Conservation (phyloP, 306 rosid species). For the Prunus davidiana region DNA sequence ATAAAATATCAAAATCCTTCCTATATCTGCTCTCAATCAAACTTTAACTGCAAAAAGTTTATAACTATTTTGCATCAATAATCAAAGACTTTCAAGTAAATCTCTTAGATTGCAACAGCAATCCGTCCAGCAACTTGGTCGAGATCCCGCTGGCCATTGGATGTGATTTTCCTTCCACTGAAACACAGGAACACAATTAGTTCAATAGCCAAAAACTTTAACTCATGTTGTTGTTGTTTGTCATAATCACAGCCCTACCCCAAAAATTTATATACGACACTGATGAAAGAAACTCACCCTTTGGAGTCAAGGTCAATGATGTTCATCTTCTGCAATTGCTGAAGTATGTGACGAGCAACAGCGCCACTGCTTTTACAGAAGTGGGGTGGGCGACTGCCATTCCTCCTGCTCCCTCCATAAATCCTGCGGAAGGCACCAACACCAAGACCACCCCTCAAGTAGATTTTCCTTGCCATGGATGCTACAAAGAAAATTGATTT, state of each 20-base stretch:
- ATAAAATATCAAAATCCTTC: conserved; percentile 2
- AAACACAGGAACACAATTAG: not conserved
- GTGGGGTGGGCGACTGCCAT: conserved; percentile 79
- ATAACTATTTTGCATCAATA: not conserved
- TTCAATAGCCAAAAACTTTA: not conserved
- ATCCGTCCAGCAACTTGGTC: conserved; percentile 57
- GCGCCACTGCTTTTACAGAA: conserved; percentile 75
- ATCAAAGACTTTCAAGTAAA: not conserved
- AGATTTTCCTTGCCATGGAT: conserved; percentile 79
- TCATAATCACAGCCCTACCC: not conserved
- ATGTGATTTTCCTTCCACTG: conserved; percentile 45
- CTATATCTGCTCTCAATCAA: conserved; percentile 5
- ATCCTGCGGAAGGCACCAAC: conserved; percentile 71
- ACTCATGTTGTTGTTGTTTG: not conserved
- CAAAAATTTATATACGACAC: not conserved
- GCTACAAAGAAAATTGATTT: conserved; percentile 27
- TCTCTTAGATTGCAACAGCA: conserved; percentile 26
- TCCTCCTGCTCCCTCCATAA: conserved; percentile 78
- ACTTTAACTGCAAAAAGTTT: not conserved
- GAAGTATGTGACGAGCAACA: conserved; percentile 63
- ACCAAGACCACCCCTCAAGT: conserved; percentile 79
- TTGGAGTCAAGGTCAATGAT: conserved; percentile 57
- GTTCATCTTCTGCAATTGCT: conserved; percentile 51
- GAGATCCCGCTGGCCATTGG: conserved; percentile 44
- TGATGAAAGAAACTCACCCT: conserved; percentile 41